Evolutionary conservation across 371 early-diverging fungal species (phyloP).

Genomic region (Mucor plumbeus): DNA sequence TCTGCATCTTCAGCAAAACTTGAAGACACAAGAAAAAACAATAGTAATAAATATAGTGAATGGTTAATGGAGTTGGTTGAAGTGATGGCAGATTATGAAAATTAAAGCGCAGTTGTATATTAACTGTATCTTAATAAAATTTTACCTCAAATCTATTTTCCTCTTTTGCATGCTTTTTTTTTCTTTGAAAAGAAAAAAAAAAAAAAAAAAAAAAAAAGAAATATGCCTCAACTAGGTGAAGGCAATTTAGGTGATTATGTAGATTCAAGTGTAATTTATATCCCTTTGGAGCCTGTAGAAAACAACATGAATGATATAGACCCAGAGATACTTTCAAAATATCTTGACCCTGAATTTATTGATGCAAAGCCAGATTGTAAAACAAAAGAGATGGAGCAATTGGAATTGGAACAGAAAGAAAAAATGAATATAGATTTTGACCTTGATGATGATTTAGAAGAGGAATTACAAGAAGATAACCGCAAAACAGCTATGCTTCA

Average conservation of each 20-base stretch:
- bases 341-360: conserved; percentile 45
- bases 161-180: no score
- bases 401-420: conserved; percentile 33
- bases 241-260: conserved; percentile 18
- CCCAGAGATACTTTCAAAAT: conserved; percentile 22
- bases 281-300: conserved; percentile 19
- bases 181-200: no score
- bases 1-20: neutral
- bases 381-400: conserved; percentile 27
- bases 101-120: conserved; percentile 14
- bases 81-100: conserved; percentile 52
- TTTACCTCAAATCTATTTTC: no score
- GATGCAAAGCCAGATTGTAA: conserved; percentile 30
- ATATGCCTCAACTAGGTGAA: neutral
- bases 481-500: conserved; percentile 29
- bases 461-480: conserved; percentile 23
- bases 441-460: conserved; percentile 19
- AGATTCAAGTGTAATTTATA: conserved; percentile 24
- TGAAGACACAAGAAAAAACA: conserved; percentile 18
- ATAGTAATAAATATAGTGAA: conserved; percentile 42
- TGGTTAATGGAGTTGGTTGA: conserved; percentile 54
- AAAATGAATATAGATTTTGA: conserved; percentile 31
- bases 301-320: conserved; percentile 44
- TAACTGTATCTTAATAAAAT: neutral
- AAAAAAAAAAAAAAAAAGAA: no score